Base-by-base conservation (phyloP, 2,329 filamentous ascomycete genomes). In the Knufia fluminis region DNA sequence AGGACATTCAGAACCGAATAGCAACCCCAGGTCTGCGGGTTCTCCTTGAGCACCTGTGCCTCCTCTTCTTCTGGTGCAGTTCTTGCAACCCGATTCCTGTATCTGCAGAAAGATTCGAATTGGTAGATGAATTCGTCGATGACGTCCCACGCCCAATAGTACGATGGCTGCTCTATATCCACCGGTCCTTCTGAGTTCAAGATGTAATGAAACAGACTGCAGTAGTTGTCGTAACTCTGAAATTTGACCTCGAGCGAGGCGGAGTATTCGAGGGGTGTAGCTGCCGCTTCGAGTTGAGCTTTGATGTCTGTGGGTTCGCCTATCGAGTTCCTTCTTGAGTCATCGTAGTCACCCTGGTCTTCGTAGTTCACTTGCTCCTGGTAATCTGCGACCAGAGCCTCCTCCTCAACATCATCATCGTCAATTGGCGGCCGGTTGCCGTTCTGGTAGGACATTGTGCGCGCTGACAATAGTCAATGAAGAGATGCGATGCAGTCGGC, bases 41-140 rank as follows among this genome's bases (percentile, higher is more conserved):
- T 96, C 67, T 97, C 92, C 62, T 86, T 84, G 61, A 98, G 82
- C 46, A 95, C 77, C 70, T 86, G 79, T 57, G 94, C 83, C 71
- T 98, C 92, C 71, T 97, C 92, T 67, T 89, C 86, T 69, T 91
- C 94, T 68, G 85, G 79, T 74, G 69, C 81, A 42, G 69, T 80
- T 60, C 89, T 81, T 57, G 92, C 92, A 60, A 95, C 82, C 59
- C 89, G 84, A 70, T 94, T 89, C 65, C 92, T 83, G 79, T 96
- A 96, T 56, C 89, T 88, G 68, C 89, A 97, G 78, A 98, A 98
- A 52, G 90, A 94, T 78, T 98, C 96, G 78, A 98, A 98, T 71
- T 98, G 92, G 77, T 98, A 98, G 73, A 98, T 97, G 76, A 98
- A 98, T 72, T 98, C 92, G 70, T 98, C 92, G 72, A 98, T 96